A percentile compares a stretch with the other conserved stretches of the same genome.
Evolutionary conservation across 1,284 basidiomycete species (phyloP).

Genomic region (Apiotrichum sp.): DNA sequence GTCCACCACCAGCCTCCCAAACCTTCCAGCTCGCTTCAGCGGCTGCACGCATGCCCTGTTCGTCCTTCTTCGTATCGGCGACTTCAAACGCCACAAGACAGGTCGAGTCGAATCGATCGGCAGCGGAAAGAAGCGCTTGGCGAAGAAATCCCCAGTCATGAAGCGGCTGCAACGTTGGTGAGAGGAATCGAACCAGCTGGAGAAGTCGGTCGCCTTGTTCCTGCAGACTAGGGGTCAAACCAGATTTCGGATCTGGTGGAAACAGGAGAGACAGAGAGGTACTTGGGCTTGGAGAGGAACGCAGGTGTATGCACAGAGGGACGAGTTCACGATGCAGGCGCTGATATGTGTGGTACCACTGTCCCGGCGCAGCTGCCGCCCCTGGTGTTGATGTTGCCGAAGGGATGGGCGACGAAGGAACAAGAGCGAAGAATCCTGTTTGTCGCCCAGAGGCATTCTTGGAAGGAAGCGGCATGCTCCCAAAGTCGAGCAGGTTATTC

Average conservation of each 20-base stretch:
- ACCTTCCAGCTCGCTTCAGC: slow-evolving; percentile 80
- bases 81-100: slow-evolving; percentile 77
- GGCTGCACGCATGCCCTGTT: slow-evolving; percentile 66
- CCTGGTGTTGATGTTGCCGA: neutral
- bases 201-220: slow-evolving; percentile 34
- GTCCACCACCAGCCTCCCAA: slow-evolving; percentile 49
- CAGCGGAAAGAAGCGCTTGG: slow-evolving; percentile 64
- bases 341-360: slow-evolving; percentile 39
- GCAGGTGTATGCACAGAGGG: slow-evolving; percentile 35
- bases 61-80: slow-evolving; percentile 66
- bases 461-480: slow-evolving; percentile 44
- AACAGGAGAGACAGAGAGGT: slow-evolving; percentile 51
- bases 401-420: slow-evolving; percentile 18
- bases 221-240: slow-evolving; percentile 22
- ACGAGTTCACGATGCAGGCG: slow-evolving; percentile 31
- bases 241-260: slow-evolving; percentile 50
- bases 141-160: slow-evolving; percentile 59
- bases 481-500: slow-evolving; percentile 45
- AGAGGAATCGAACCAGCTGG: slow-evolving; percentile 56
- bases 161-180: slow-evolving; percentile 57
- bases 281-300: slow-evolving; percentile 55
- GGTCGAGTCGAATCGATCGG: slow-evolving; percentile 79
- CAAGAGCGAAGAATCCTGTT: slow-evolving; percentile 46
- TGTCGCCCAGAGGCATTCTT: slow-evolving; percentile 20
- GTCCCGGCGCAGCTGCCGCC: slow-evolving; percentile 17